Evolutionary conservation across 139 green algal genomes (phyloP).

Genomic region (Micractinium sp.): DNA sequence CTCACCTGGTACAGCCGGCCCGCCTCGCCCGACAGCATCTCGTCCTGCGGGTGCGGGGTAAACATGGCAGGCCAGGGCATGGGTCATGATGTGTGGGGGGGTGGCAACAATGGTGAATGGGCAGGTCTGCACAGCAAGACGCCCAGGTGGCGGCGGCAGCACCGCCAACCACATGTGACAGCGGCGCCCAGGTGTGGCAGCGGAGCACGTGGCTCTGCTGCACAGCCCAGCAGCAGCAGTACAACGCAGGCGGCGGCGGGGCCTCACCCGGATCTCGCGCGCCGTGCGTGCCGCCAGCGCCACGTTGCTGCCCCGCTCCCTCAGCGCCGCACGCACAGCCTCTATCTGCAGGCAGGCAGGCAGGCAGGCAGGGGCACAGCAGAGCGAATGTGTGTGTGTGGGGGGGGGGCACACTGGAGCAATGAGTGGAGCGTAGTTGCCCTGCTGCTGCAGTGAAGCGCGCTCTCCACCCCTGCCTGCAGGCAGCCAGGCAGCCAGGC

Average conservation of each 20-base stretch:
- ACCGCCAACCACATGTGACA: too few relatives aligned
- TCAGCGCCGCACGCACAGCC: conserved; percentile 86
- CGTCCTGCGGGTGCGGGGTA: conserved; percentile 34
- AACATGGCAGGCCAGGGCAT: background rate
- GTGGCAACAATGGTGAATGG: too few relatives aligned
- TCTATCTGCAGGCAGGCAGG: conserved; percentile 51
- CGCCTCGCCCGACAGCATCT: conserved; percentile 54
- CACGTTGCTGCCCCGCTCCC: conserved; percentile 80
- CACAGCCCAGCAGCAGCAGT: too few relatives aligned
- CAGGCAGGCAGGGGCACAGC: conserved; percentile 76
- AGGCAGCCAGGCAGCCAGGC: too few relatives aligned
- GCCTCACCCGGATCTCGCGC: conserved; percentile 66
- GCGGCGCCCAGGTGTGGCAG: too few relatives aligned
- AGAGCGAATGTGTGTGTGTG: conserved; percentile 47
- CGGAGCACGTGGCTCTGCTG: too few relatives aligned
- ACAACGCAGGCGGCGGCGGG: background rate
- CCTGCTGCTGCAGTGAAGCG: too few relatives aligned
- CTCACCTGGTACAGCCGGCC: conserved; percentile 53
- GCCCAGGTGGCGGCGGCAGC: too few relatives aligned
- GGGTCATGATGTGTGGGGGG: background rate
- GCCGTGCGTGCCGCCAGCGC: conserved; percentile 73
- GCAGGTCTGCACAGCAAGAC: too few relatives aligned
- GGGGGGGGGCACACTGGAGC: too few relatives aligned
- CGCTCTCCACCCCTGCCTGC: too few relatives aligned
- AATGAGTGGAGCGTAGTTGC: too few relatives aligned